These are phyloP conservation scores for Arxiozyma slooffiae DNA, from an alignment of 1,139 yeast species.

Conservation along the genomic window DNA sequence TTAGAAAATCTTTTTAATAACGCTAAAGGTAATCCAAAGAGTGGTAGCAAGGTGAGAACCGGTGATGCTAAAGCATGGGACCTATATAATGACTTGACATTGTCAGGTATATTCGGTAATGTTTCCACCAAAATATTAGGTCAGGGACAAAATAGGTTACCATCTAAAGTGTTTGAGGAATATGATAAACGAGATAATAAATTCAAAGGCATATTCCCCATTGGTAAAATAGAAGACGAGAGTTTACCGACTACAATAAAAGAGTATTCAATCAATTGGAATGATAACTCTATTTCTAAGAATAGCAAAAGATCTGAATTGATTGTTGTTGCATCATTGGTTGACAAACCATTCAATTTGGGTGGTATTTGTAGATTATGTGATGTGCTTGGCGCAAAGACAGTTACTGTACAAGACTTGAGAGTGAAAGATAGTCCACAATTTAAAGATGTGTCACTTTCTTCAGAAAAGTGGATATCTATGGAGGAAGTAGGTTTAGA, in stretches of 20 bases:
- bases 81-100: slow-evolving; percentile 46
- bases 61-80: slow-evolving; percentile 84
- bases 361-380: slow-evolving; percentile 91
- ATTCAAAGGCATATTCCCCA: slow-evolving; percentile 24
- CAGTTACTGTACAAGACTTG: slow-evolving; percentile 65
- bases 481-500: slow-evolving; percentile 64
- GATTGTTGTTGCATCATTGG: slow-evolving; percentile 74
- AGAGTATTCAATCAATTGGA: slow-evolving; percentile 37
- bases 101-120: slow-evolving; percentile 70
- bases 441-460: slow-evolving; percentile 81
- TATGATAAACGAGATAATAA: background rate
- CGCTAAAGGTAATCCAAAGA: slow-evolving; percentile 40
- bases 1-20: slow-evolving; percentile 26
- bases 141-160: slow-evolving; percentile 20
- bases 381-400: slow-evolving; percentile 85
- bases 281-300: slow-evolving; percentile 10
- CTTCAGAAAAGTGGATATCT: slow-evolving; percentile 96
- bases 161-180: slow-evolving; percentile 37
- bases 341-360: slow-evolving; percentile 82
- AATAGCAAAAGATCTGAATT: slow-evolving; percentile 12
- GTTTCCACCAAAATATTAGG: slow-evolving; percentile 39
- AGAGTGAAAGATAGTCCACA: slow-evolving; percentile 53
- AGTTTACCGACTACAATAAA: slow-evolving; percentile 40
- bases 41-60: slow-evolving; percentile 50
- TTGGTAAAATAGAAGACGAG: slow-evolving; percentile 42